phyloP scores from a whole-genome alignment of 208 protist species.

The Crithidia fasciculata region DNA sequence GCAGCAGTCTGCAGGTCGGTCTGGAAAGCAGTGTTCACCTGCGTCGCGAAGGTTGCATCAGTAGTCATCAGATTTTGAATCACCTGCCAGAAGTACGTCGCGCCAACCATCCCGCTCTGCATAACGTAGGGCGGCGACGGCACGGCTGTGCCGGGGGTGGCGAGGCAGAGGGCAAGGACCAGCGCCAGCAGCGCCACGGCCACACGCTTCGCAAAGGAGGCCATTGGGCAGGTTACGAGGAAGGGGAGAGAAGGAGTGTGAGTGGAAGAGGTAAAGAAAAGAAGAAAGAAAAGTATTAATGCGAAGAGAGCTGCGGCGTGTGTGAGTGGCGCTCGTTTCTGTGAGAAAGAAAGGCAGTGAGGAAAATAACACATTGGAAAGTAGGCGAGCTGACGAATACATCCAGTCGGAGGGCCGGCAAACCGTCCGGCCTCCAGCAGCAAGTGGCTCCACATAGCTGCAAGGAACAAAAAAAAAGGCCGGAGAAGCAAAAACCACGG shows the following conservation, averaged over 20 bases:
- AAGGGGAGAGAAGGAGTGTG: not conserved
- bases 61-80: not conserved
- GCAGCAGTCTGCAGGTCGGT: constrained; percentile 1
- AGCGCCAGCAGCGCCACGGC: constrained; percentile 5
- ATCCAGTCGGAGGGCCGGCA: no score
- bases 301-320: no score
- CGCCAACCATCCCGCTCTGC: constrained; percentile 7
- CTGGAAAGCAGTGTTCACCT: not conserved
- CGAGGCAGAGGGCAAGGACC: constrained; percentile 3
- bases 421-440: no score
- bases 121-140: not conserved
- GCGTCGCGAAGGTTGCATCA: not conserved
- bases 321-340: no score
- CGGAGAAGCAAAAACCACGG: no score
- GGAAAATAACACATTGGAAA: no score
- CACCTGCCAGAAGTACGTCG: constrained; percentile 11
- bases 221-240: not conserved
- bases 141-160: not conserved
- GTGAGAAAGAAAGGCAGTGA: no score
- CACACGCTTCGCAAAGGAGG: not conserved
- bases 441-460: no score
- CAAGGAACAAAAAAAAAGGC: no score
- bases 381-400: no score
- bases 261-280: no score
- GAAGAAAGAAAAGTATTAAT: no score